These are phyloP conservation scores for Fusarium longipes DNA, from an alignment of 2,329 filamentous ascomycete species.

Conservation along the genomic window DNA sequence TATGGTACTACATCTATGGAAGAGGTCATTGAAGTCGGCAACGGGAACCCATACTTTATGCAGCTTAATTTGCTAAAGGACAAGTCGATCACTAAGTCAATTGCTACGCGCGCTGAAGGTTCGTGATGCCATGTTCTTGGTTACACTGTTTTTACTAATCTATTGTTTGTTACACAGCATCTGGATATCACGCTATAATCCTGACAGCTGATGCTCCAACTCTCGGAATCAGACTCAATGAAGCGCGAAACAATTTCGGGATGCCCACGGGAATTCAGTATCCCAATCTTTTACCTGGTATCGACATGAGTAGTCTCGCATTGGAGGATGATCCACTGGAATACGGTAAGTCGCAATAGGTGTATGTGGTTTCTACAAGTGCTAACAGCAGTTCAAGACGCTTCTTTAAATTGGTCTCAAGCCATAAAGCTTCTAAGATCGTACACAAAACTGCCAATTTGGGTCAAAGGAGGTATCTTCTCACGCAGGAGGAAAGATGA, in stretches of 20 bases:
- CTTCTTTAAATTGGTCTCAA: background rate
- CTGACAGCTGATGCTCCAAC: background rate
- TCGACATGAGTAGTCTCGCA: background rate
- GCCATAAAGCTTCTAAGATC: background rate
- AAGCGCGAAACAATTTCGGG: background rate
- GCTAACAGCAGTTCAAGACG: background rate
- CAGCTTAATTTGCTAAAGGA: background rate
- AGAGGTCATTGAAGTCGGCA: background rate
- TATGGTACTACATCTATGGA: background rate
- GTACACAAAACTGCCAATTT: background rate
- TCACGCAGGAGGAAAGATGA: background rate
- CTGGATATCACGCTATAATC: background rate
- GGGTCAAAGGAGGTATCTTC: background rate
- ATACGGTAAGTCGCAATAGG: background rate
- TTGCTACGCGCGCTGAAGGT: background rate
- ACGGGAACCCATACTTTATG: background rate
- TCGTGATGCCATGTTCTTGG: background rate
- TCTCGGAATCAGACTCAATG: background rate
- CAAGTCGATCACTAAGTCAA: background rate
- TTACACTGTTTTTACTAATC: background rate
- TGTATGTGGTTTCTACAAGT: rapidly evolving
- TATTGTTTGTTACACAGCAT: too few species aligned
- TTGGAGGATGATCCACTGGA: background rate
- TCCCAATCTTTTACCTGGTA: background rate
- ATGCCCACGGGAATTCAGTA: background rate